A percentile compares a stretch with the other conserved stretches of the same genome.
Evolutionary conservation across 2,329 filamentous ascomycete genomes (phyloP).

Genomic region (Ceratocystis harringtonii): DNA sequence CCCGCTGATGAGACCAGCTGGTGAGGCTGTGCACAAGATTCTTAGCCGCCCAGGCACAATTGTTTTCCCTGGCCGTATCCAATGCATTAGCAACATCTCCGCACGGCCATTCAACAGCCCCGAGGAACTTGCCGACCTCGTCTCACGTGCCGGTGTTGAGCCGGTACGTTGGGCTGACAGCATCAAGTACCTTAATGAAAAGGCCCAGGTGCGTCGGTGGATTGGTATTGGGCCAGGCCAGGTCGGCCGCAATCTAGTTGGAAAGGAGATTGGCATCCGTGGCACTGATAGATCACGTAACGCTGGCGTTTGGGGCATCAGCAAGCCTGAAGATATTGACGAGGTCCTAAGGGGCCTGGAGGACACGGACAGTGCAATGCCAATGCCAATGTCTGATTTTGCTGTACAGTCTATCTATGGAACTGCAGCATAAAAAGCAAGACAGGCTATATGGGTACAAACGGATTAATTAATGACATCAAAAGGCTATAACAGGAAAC

Average conservation of each 20-base stretch:
- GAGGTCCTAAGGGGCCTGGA: conserved; percentile 50
- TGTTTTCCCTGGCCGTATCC: conserved; percentile 57
- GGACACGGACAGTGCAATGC: conserved; percentile 41
- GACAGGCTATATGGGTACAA: neutral
- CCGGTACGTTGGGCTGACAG: conserved; percentile 93
- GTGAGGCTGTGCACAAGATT: conserved; percentile 54
- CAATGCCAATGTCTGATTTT: conserved; percentile 25
- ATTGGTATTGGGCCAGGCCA: conserved; percentile 88
- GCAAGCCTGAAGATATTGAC: conserved; percentile 61
- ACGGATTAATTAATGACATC: neutral
- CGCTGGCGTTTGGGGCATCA: conserved; percentile 85
- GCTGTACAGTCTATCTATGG: conserved; percentile 8
- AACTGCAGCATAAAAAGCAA: neutral
- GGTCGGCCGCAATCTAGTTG: conserved; percentile 82
- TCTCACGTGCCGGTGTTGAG: conserved; percentile 73
- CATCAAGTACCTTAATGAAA: conserved; percentile 74
- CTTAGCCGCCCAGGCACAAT: conserved; percentile 51
- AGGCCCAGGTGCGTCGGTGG: conserved; percentile 68
- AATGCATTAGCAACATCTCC: conserved; percentile 76
- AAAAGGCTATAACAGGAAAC: neutral
- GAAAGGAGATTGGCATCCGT: conserved; percentile 85
- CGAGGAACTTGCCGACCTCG: conserved; percentile 60
- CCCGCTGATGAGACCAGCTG: conserved; percentile 77
- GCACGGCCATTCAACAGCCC: conserved; percentile 61
- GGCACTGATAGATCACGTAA: conserved; percentile 66